Evolutionary conservation across 306 rosid genomes (phyloP).

Genomic region (Vicia faba): DNA sequence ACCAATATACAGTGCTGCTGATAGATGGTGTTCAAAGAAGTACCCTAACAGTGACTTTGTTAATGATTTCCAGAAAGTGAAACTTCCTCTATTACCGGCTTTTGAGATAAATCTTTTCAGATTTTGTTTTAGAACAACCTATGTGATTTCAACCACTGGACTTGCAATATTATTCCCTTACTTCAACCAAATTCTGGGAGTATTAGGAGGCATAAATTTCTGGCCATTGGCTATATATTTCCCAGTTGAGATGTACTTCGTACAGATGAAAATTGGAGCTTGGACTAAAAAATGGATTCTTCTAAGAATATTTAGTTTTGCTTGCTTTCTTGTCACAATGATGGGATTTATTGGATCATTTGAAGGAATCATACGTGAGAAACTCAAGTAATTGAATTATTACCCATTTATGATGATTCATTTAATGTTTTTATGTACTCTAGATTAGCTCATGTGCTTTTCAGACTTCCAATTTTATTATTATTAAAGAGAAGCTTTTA

Average conservation of each 20-base stretch:
- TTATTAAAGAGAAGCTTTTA: too few relatives aligned
- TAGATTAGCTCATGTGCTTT: too few relatives aligned
- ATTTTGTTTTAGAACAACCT: constrained; percentile 63
- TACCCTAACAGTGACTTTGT: constrained; percentile 66
- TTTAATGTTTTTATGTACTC: too few relatives aligned
- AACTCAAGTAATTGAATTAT: too few relatives aligned
- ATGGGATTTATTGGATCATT: constrained; percentile 67
- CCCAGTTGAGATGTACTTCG: constrained; percentile 89
- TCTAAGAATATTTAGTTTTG: constrained; percentile 60
- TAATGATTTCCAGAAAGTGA: constrained; percentile 50
- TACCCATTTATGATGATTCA: too few relatives aligned
- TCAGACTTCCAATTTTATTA: too few relatives aligned
- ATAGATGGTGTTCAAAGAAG: constrained; percentile 55
- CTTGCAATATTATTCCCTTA: constrained; percentile 73
- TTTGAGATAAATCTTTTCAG: constrained; percentile 55
- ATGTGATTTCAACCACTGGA: constrained; percentile 66
- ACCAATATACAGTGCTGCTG: constrained; percentile 57
- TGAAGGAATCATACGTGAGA: constrained; percentile 52
- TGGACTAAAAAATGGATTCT: constrained; percentile 77
- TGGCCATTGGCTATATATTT: constrained; percentile 89
- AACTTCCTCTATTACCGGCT: constrained; percentile 53
- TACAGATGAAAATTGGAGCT: constrained; percentile 60
- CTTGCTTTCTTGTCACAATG: constrained; percentile 63
- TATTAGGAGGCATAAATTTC: constrained; percentile 80
- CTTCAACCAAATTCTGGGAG: constrained; percentile 80